These are phyloP conservation scores for Clarireedia hainanense DNA, from an alignment of 2,329 filamentous ascomycete species.

Conservation along the genomic window DNA sequence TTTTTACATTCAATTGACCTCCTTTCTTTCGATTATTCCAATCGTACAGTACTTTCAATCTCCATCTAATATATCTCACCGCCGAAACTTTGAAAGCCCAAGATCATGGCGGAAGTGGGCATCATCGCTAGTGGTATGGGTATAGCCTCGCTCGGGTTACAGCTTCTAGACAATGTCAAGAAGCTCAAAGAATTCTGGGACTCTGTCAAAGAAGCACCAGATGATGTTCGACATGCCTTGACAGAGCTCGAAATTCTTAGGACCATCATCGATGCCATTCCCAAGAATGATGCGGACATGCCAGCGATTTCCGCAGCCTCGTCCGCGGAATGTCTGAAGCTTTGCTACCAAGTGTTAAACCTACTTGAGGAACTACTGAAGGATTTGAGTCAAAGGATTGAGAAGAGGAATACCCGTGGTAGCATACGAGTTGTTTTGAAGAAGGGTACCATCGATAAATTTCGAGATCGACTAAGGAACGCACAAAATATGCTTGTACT, in stretches of 20 bases:
- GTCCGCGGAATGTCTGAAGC: neutral
- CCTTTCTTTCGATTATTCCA: neutral
- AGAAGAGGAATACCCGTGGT: neutral
- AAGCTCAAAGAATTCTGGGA: slow-evolving; percentile 1
- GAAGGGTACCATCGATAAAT: neutral
- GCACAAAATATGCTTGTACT: neutral
- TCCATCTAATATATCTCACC: neutral
- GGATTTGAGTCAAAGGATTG: neutral
- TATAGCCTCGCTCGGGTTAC: neutral
- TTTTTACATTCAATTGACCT: no score
- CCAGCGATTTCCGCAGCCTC: neutral
- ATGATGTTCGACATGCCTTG: neutral
- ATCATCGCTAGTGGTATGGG: neutral
- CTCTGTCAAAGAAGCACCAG: neutral
- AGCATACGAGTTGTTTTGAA: neutral
- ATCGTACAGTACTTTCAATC: neutral
- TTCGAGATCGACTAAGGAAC: neutral
- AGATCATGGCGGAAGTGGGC: neutral
- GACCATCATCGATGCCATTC: neutral
- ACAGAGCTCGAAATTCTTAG: neutral
- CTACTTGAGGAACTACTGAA: neutral
- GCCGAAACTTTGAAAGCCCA: neutral
- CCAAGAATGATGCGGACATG: neutral
- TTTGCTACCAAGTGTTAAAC: neutral
- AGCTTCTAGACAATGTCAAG: neutral